Conservation (phyloP, 345 rosid genomes). For the Corymbia maculata region DNA sequence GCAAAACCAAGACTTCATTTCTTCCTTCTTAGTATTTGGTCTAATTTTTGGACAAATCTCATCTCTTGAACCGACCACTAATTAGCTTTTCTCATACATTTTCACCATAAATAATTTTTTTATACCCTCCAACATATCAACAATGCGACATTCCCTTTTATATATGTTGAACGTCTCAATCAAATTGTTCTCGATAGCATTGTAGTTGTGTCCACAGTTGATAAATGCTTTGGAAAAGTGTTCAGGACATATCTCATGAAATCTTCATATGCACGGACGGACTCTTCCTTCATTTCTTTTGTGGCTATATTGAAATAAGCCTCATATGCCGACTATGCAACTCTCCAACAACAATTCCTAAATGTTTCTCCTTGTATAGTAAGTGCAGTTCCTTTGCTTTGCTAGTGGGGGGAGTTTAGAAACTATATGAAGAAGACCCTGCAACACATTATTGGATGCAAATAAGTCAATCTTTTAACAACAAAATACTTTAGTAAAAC, state of each 20-base stretch:
- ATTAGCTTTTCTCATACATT: not conserved
- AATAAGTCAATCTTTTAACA: too few relatives aligned
- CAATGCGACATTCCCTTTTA: not conserved
- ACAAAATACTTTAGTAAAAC: too few relatives aligned
- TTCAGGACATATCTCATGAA: not conserved
- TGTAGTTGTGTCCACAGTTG: not conserved
- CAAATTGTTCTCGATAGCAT: not conserved
- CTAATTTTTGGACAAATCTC: not conserved
- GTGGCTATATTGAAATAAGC: too few relatives aligned
- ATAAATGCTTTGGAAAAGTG: not conserved
- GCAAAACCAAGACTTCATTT: not conserved
- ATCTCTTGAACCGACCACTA: not conserved
- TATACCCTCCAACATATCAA: not conserved
- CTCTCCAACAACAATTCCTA: not conserved
- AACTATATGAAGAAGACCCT: too few relatives aligned
- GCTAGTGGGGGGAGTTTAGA: rapidly evolving
- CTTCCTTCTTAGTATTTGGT: not conserved
- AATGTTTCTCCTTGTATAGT: too few relatives aligned
- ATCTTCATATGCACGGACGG: not conserved
- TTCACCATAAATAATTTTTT: not conserved
- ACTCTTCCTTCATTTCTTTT: too few relatives aligned
- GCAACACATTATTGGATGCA: too few relatives aligned
- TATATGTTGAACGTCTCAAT: not conserved
- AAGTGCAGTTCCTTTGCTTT: too few relatives aligned
- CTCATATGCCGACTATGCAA: not conserved